Evolutionary conservation across 164 flowering plant genomes (phyloP), one percentile per base, ranked within the genome.

Genomic region (Vitis riparia): DNA sequence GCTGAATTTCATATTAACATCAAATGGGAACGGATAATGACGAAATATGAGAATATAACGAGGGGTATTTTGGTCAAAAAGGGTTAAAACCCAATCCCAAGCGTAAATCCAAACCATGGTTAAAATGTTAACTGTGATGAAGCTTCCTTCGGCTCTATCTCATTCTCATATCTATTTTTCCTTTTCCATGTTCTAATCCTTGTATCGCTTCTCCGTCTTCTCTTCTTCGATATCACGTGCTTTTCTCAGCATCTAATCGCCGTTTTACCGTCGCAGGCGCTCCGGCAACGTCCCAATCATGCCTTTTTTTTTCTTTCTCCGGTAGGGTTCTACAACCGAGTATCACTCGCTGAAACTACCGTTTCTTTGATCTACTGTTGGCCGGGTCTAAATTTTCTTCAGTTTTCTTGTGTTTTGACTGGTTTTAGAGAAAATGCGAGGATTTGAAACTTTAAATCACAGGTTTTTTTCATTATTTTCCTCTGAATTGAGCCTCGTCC

Each of bases 351-450:
- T 59, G 62, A 59, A 11, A 3, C 10, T 60, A 12, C 32, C 12
- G 15, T 30, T 63, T 13, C 29, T 16, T 44, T 30, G 68, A 71
- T 71, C 68, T 71, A 47, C n/a, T 50, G 56, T 48, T 57, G 5
- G 4, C 8, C 27, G 10, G 1, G 12, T 30, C 12, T 29, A n/a
- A 1, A 9, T 27, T 48, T 60, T n/a, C 15, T 29, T 51, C 29
- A 15, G 9, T 55, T 55, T 12, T 70, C 30, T 6, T 63, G 23
- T 10, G 51, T 19, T 12, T 17, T 15, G 63, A 59, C 56, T 59
- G 73, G 73, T 48, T 16, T 17, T 17, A 16, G 55, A 19, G 63
- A 57, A 65, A 50, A 16, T 64, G 47, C 44, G 6, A 3, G 7
- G 44, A 37, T 3, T 37, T 55, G 9, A 55, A 2, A 8, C n/a